Conservation (phyloP, 352 stramenopile species). For the Phytophthora sojae region DNA sequence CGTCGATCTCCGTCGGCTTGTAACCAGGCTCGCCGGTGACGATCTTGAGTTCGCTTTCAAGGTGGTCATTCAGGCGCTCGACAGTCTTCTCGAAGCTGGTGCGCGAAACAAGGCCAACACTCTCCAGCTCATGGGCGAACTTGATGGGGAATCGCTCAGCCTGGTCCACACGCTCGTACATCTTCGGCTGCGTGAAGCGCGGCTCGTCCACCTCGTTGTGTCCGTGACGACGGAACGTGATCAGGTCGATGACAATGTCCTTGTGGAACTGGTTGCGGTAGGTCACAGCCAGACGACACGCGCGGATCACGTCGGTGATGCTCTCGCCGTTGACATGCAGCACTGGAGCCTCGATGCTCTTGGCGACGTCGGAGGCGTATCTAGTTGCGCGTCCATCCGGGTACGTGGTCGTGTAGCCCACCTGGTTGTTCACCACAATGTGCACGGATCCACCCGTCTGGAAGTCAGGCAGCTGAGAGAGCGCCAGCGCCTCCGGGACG, state of each 20-base stretch:
- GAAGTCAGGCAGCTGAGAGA: conserved; percentile 85
- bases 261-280: conserved; percentile 89
- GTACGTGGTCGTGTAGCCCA: conserved; percentile 91
- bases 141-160: conserved; percentile 72
- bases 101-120: conserved; percentile 59
- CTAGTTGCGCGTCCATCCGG: conserved; percentile 80
- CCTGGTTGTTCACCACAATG: conserved; percentile 92
- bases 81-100: conserved; percentile 67
- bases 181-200: conserved; percentile 89
- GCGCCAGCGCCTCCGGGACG: conserved; percentile 76
- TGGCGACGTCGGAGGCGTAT: conserved; percentile 88
- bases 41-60: conserved; percentile 68
- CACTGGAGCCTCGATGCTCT: conserved; percentile 81
- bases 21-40: conserved; percentile 58
- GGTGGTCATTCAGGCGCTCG: conserved; percentile 63
- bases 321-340: conserved; percentile 92
- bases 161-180: conserved; percentile 82
- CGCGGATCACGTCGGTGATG: conserved; percentile 77
- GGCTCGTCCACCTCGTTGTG: conserved; percentile 93
- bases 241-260: conserved; percentile 88
- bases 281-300: conserved; percentile 72
- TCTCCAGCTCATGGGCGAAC: conserved; percentile 74
- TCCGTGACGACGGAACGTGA: conserved; percentile 86
- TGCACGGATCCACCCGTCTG: conserved; percentile 82
- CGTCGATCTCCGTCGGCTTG: conserved; percentile 70